These are phyloP conservation scores for Boletellus sp. DNA, from an alignment of 1,284 basidiomycete genomes.

Conservation along the genomic window DNA sequence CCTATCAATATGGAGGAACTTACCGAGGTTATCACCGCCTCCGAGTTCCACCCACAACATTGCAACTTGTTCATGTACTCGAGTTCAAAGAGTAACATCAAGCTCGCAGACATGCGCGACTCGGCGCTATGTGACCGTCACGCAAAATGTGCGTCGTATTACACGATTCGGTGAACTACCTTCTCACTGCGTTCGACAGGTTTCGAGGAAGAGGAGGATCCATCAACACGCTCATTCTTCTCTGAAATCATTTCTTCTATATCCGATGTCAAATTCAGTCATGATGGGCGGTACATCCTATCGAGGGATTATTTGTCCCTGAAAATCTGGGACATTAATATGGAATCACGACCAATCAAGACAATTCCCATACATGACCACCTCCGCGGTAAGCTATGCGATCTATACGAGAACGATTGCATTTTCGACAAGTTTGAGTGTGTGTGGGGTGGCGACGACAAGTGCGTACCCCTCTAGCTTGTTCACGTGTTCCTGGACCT, in stretches of 20 bases:
- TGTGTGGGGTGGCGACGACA: slow-evolving; percentile 92
- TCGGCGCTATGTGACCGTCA: slow-evolving; percentile 95
- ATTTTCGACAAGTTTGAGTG: slow-evolving; percentile 99
- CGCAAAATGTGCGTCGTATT: slow-evolving; percentile 80
- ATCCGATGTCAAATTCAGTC: slow-evolving; percentile 98
- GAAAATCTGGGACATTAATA: slow-evolving; percentile 99
- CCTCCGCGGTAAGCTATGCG: slow-evolving; percentile 94
- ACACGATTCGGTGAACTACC: slow-evolving; percentile 5
- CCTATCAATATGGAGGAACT: slow-evolving; percentile 99
- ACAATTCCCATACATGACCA: slow-evolving; percentile 99
- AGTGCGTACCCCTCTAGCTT: slow-evolving; percentile 54
- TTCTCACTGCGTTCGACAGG: slow-evolving; percentile 47
- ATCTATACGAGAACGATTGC: slow-evolving; percentile 99
- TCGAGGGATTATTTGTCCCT: slow-evolving; percentile 96
- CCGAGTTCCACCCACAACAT: slow-evolving; percentile 96
- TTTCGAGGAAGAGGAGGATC: slow-evolving; percentile 98
- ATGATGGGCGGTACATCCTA: slow-evolving; percentile 95
- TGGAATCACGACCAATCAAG: slow-evolving; percentile 95
- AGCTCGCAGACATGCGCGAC: slow-evolving; percentile 99
- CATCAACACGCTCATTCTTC: slow-evolving; percentile 96
- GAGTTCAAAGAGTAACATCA: slow-evolving; percentile 99
- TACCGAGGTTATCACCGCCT: slow-evolving; percentile 98
- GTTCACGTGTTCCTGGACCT: slow-evolving; percentile 7
- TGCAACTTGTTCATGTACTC: slow-evolving; percentile 99
- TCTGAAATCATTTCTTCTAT: slow-evolving; percentile 99